Evolutionary conservation across 306 rosid species (phyloP).

Genomic region (Amphicarpaea edgeworthii): DNA sequence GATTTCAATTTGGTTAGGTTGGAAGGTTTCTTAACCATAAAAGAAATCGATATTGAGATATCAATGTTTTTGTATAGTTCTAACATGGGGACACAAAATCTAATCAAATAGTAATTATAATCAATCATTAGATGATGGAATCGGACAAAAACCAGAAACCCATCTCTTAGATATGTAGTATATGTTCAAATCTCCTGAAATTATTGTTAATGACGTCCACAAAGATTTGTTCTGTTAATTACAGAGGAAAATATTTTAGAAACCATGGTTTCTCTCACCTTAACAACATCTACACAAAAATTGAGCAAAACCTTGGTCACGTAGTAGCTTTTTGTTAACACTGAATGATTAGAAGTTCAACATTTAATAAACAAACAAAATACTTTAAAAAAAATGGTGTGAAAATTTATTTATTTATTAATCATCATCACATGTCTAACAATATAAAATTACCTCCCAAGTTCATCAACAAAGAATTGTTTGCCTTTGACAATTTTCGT

Average conservation of each 20-base stretch:
- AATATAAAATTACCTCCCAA: not conserved
- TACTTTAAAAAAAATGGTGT: not conserved
- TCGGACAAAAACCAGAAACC: constrained; percentile 36
- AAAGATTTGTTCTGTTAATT: constrained; percentile 37
- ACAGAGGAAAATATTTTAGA: constrained; percentile 25
- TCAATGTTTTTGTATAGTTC: constrained; percentile 35
- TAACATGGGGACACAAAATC: constrained; percentile 47
- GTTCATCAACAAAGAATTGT: not conserved
- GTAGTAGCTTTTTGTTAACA: constrained; percentile 27
- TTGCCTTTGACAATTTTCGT: constrained; percentile 18
- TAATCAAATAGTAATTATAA: constrained; percentile 32
- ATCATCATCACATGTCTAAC: constrained; percentile 3
- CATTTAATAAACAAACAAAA: constrained; percentile 4
- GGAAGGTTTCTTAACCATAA: not conserved
- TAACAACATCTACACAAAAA: not conserved
- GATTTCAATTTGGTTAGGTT: constrained; percentile 36
- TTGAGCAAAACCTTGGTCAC: not conserved
- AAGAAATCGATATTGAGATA: constrained; percentile 23
- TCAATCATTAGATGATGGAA: constrained; percentile 42
- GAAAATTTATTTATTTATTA: constrained; percentile 20
- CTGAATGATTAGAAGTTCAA: constrained; percentile 23
- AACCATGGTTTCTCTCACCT: constrained; percentile 26
- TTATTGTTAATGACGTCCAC: constrained; percentile 34
- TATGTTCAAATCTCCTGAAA: constrained; percentile 18
- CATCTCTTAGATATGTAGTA: not conserved